Evolutionary conservation across 2,329 filamentous ascomycete genomes (phyloP), one percentile per base, ranked within the genome.

Genomic region (Aspergillus pseudoterreus): DNA sequence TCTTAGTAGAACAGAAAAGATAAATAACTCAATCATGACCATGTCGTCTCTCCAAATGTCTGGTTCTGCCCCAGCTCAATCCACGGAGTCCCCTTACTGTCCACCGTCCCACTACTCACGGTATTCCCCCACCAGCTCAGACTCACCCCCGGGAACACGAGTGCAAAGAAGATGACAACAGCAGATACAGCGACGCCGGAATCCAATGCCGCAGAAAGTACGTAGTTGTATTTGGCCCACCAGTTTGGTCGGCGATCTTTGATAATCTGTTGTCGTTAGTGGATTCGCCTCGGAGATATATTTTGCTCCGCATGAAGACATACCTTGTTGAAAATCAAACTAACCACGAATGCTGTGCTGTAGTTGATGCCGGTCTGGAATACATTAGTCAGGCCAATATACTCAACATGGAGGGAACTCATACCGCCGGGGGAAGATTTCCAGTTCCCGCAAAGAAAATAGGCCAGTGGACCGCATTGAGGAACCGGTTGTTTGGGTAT

Each of bases 301-400:
- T 30, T 27, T 27, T 9, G 9, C 27, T 30, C 27, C 22, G 6
- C 5, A 22, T 30, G 27, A 10, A 10, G 27, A 30, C 27, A 9
- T 30, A 8, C 27, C 27, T 30, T 30, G 68, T 95, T 95, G 78
- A 95, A 95, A 41, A 89, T 60, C 69, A 87, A 95, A 32, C 71
- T 71, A 36, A 70, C 66, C 9, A 70, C 53, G 4, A 61, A 64
- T 64, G 64, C 68, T 47, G 62, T 66, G 14, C 65, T 67, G 45
- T 68, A 69, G 45, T 68, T 69, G 41, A 70, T 66, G 17, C 64
- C 64, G 24, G 67, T 70, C 17, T 65, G 65, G 58, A 27, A 38
- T 6, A 9, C 14, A 38, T 38, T 38, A 38, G 35, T 6, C 14
- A n/a, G 6, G 35, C 3, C 35, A 6, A 5, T 6, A 10, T 11